Conservation (phyloP, 2,329 filamentous ascomycete species). For the Cladobotryum mycophilum region DNA sequence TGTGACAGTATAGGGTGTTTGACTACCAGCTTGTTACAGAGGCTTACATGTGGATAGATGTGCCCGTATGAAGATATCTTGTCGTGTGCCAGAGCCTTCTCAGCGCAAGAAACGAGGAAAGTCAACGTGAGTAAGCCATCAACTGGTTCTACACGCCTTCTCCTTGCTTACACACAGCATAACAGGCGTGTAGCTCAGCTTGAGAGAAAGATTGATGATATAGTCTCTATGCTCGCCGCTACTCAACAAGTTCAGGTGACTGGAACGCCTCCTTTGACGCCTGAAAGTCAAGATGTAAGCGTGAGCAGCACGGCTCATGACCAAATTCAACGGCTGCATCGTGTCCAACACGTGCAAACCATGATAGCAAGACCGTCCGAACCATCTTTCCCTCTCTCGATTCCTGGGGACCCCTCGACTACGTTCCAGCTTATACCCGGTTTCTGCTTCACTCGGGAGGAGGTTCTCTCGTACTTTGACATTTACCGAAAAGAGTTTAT, state of each 20-base stretch:
- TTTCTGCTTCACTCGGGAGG: slow-evolving; percentile 25
- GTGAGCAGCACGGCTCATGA: not conserved
- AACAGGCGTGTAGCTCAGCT: slow-evolving; percentile 31
- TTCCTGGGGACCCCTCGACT: not conserved
- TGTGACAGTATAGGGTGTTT: not conserved
- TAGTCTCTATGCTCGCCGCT: slow-evolving; percentile 31
- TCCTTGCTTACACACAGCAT: not conserved
- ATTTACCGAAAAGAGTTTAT: slow-evolving; percentile 28
- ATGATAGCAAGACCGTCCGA: too few species aligned
- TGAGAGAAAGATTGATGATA: slow-evolving; percentile 35
- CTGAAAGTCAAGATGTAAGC: slow-evolving; percentile 8
- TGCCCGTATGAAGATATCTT: slow-evolving; percentile 27
- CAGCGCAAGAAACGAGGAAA: slow-evolving; percentile 30
- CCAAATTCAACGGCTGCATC: not conserved
- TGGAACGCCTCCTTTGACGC: slow-evolving; percentile 11
- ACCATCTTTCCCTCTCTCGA: not conserved
- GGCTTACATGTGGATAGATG: slow-evolving; percentile 21
- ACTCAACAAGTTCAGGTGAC: slow-evolving; percentile 21
- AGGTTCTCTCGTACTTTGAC: slow-evolving; percentile 27
- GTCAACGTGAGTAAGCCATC: slow-evolving; percentile 23
- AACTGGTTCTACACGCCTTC: not conserved
- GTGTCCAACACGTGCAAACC: not conserved
- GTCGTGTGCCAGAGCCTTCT: slow-evolving; percentile 27
- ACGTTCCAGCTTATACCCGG: slow-evolving; percentile 28
- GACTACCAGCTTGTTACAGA: not conserved